Conservation (phyloP, 2,329 filamentous ascomycete genomes). For the Fusarium nelsonii region DNA sequence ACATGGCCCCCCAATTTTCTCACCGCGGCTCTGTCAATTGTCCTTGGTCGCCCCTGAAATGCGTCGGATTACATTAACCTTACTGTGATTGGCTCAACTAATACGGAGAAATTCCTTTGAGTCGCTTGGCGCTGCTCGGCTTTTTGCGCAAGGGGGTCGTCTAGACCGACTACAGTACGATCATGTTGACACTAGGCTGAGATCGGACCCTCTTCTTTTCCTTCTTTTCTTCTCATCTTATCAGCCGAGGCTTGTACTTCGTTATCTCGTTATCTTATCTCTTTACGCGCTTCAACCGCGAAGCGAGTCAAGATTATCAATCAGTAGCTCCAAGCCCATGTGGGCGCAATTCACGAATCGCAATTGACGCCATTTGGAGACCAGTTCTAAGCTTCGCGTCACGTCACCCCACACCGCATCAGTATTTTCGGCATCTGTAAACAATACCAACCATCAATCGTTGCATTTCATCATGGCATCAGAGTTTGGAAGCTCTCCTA, state of each 20-base stretch:
- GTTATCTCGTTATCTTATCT: slow-evolving; percentile 25
- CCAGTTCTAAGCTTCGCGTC: slow-evolving; percentile 4
- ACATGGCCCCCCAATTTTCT: slow-evolving; percentile 37
- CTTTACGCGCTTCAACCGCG: slow-evolving; percentile 20
- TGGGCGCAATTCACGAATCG: slow-evolving; percentile 15
- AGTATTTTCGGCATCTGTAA: background rate
- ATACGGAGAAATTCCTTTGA: slow-evolving; percentile 42
- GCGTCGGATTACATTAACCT: slow-evolving; percentile 48
- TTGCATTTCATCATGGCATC: slow-evolving; percentile 51
- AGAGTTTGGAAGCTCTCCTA: slow-evolving; percentile 54
- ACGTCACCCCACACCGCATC: slow-evolving; percentile 6
- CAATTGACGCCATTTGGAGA: slow-evolving; percentile 8
- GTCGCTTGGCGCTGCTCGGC: slow-evolving; percentile 40
- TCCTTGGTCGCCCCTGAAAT: slow-evolving; percentile 44
- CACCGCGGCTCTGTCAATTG: slow-evolving; percentile 47
- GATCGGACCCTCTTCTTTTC: slow-evolving; percentile 46
- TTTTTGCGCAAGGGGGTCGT: slow-evolving; percentile 42
- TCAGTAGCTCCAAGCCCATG: slow-evolving; percentile 14
- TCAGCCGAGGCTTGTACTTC: slow-evolving; percentile 14
- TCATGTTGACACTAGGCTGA: slow-evolving; percentile 46
- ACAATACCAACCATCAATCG: background rate
- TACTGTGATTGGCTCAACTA: slow-evolving; percentile 39
- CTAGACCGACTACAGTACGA: slow-evolving; percentile 38
- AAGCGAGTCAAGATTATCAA: slow-evolving; percentile 10
- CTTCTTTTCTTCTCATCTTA: slow-evolving; percentile 23